Conservation (phyloP, 2,329 filamentous ascomycete species). For the Conoideocrella luteorostrata region DNA sequence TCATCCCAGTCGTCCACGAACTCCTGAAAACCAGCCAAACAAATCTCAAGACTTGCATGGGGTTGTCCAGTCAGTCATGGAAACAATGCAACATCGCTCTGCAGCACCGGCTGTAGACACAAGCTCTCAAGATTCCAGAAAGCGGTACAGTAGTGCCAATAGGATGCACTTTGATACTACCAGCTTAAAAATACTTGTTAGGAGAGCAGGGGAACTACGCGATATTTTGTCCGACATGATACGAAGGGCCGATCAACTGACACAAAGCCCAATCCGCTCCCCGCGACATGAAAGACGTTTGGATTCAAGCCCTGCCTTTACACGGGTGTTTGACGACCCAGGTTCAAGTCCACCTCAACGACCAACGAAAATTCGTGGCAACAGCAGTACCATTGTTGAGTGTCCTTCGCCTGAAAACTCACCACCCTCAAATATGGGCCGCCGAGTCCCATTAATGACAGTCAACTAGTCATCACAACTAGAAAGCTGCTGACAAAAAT, state of each 20-base stretch:
- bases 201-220: constrained; percentile 52
- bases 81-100: constrained; percentile 54
- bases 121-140: constrained; percentile 27
- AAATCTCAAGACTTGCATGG: constrained; percentile 35
- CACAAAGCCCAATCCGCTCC: constrained; percentile 48
- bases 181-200: constrained; percentile 60
- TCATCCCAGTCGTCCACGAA: constrained; percentile 35
- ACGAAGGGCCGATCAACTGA: constrained; percentile 51
- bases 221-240: constrained; percentile 55
- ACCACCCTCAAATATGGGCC: constrained; percentile 42
- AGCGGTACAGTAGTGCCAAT: constrained; percentile 35
- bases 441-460: constrained; percentile 59
- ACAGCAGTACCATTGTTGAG: constrained; percentile 43
- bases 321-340: constrained; percentile 58
- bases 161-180: constrained; percentile 61
- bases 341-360: constrained; percentile 48
- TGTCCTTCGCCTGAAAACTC: constrained; percentile 46
- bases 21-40: constrained; percentile 29
- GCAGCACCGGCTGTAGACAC: constrained; percentile 19
- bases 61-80: constrained; percentile 56
- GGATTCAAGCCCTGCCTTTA: constrained; percentile 62
- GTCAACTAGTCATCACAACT: constrained; percentile 38
- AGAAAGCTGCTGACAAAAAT: not conserved
- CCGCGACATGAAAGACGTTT: constrained; percentile 37
- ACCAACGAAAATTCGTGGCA: constrained; percentile 44